A percentile compares a stretch with the other conserved stretches of the same genome.
Conservation (phyloP, 257 asterid species). For the Rubia yunnanensis region DNA sequence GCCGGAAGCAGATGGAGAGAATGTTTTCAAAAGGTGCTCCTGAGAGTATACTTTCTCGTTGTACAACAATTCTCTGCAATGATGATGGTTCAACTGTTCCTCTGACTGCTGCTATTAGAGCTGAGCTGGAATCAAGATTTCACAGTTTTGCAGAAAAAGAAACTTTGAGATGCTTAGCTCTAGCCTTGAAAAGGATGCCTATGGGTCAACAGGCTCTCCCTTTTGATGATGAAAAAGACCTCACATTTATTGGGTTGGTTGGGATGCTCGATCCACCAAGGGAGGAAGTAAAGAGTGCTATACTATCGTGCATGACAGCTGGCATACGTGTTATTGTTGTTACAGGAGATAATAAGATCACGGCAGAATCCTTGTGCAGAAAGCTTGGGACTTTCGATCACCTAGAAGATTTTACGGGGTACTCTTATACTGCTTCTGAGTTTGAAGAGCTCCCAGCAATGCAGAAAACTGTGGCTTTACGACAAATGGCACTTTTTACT, state of each 20-base stretch:
- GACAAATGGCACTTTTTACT: constrained; percentile 78
- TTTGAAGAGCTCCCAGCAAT: constrained; percentile 85
- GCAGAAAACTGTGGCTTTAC: constrained; percentile 84
- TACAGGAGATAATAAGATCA: constrained; percentile 96
- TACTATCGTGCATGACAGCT: constrained; percentile 94
- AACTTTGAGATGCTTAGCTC: constrained; percentile 89
- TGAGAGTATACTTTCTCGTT: constrained; percentile 85
- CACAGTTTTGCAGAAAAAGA: constrained; percentile 95
- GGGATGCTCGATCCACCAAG: constrained; percentile 99
- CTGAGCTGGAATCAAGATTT: constrained; percentile 72
- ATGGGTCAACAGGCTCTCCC: constrained; percentile 73
- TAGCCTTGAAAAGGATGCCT: constrained; percentile 93
- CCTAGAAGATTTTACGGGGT: constrained; percentile 70
- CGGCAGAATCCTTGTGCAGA: constrained; percentile 92
- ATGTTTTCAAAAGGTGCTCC: constrained; percentile 99
- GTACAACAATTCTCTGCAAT: constrained; percentile 83
- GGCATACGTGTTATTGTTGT: constrained; percentile 98
- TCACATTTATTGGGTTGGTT: constrained; percentile 99
- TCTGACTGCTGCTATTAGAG: constrained; percentile 65
- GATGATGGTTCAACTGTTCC: constrained; percentile 78
- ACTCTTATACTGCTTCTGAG: constrained; percentile 94
- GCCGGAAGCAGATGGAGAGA: constrained; percentile 81
- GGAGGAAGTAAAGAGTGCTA: constrained; percentile 91
- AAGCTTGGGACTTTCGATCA: constrained; percentile 83
- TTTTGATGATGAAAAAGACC: constrained; percentile 83